Base-by-base conservation (phyloP, 2,329 filamentous ascomycete genomes). In the Zalaria obscura region DNA sequence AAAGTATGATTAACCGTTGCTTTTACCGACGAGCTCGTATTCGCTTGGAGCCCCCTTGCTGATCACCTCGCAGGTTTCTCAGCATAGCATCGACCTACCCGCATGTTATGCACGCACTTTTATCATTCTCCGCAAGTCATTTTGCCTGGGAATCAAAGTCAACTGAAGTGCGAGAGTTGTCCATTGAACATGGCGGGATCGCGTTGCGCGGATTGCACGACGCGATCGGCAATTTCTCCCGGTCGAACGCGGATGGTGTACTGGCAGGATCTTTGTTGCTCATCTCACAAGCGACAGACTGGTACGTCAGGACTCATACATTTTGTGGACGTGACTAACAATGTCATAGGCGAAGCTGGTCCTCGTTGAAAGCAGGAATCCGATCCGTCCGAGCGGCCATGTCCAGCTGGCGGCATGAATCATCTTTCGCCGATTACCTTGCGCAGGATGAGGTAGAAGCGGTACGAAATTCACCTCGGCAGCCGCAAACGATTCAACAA, bases 261-360 rank as follows among this genome's bases (percentile, higher is more conserved):
- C 73, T 98, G 41, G 89, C 88, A 26, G 85, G 88, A 28, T 95
- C 89, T 26, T 77, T 95, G 36, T 75, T 96, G 38, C 73, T 98
- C 39, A 93, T 88, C 32, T 96, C 91, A 88, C 89, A 96, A 66
- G 84, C 86, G 42, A 91, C 81, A 45, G 89, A 96, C 67, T 96
- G 88, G 89, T 93, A 73, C 70, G 80, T 67, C 32, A 10, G 3
- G 28, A n/a, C 26, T 8, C 4, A 9, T 18, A 11, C 7, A 27
- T 11, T 4, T 10, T 5, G 8, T 29, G 5, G 25, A 31, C 33
- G 26, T 18, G 25, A 33, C 50, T 54, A 35, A 54, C 42, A 28
- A 10, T 6, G 2, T 55, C 34, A 53, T 58, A 93, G 87, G 83
- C 80, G 81, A 60, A 83, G 80, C 63, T 96, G 89, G 89, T 86